Evolutionary conservation across 2,329 filamentous ascomycete genomes (phyloP).

Genomic region (Coniochaeta sp.): DNA sequence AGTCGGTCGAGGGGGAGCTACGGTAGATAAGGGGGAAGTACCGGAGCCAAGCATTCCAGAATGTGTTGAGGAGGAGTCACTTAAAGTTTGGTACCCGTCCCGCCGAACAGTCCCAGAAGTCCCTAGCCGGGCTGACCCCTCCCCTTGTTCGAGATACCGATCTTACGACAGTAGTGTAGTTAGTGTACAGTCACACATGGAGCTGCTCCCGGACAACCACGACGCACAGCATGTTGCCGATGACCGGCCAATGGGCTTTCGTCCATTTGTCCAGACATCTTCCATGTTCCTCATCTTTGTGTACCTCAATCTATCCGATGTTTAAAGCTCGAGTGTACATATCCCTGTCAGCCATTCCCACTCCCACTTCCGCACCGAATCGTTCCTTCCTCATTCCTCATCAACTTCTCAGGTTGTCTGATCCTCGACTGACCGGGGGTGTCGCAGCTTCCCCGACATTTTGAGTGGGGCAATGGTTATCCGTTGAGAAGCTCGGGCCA

Average conservation of each 20-base stretch:
- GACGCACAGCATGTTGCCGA: not conserved
- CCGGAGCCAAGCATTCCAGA: not conserved
- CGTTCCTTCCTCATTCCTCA: not conserved
- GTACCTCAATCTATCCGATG: not conserved
- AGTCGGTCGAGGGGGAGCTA: not conserved
- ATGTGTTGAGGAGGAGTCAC: constrained; percentile 2
- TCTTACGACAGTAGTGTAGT: not conserved
- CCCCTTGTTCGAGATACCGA: not conserved
- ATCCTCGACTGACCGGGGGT: not conserved
- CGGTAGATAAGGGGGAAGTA: constrained; percentile 2
- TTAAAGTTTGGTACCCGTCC: not conserved
- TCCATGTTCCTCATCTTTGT: not conserved
- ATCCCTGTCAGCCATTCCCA: not conserved
- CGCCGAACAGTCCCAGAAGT: no score
- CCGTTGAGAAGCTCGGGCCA: constrained; percentile 2
- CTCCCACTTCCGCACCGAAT: not conserved
- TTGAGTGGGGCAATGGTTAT: not conserved
- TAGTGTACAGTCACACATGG: not conserved
- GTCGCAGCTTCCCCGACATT: constrained; percentile 1
- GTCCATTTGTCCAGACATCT: not conserved
- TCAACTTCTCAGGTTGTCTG: not conserved
- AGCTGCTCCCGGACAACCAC: not conserved
- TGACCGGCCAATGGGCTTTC: not conserved
- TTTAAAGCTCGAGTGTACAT: not conserved
- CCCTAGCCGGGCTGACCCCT: not conserved